Conservation (phyloP, 495 filamentous ascomycete species). For the Terfezia claveryi region DNA sequence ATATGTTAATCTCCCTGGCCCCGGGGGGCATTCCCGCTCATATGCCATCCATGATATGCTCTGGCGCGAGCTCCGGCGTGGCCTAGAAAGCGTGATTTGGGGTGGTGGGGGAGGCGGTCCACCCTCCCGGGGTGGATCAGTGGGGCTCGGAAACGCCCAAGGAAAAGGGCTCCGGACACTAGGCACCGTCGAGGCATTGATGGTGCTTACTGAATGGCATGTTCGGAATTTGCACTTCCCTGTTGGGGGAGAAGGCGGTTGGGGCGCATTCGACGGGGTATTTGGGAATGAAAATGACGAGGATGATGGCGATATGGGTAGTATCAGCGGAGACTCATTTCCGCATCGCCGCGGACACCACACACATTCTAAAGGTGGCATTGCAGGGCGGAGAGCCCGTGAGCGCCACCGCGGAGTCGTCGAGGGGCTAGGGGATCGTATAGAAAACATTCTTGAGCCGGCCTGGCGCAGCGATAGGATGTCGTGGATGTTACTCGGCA, state of each 20-base stretch:
- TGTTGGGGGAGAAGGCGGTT: slow-evolving; percentile 53
- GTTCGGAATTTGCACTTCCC: slow-evolving; percentile 88
- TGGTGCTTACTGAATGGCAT: slow-evolving; percentile 94
- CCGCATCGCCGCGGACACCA: slow-evolving; percentile 19
- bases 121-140: slow-evolving; percentile 22
- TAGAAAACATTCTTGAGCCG: slow-evolving; percentile 88
- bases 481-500: slow-evolving; percentile 71
- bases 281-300: slow-evolving; percentile 21
- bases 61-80: slow-evolving; percentile 83
- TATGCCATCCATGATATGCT: slow-evolving; percentile 86
- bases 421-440: slow-evolving; percentile 39
- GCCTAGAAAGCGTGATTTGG: slow-evolving; percentile 87
- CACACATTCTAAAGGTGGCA: slow-evolving; percentile 22
- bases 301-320: slow-evolving; percentile 22
- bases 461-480: slow-evolving; percentile 35
- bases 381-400: slow-evolving; percentile 18
- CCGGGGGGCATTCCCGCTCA: slow-evolving; percentile 60
- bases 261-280: neutral
- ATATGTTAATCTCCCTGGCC: slow-evolving; percentile 54
- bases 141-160: slow-evolving; percentile 29
- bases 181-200: slow-evolving; percentile 77
- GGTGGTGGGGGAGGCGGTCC: slow-evolving; percentile 72
- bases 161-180: slow-evolving; percentile 69
- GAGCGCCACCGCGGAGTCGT: slow-evolving; percentile 28
- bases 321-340: neutral